Evolutionary conservation across 176 grass and related monocot genomes (phyloP).

Genomic region (Areca catechu): DNA sequence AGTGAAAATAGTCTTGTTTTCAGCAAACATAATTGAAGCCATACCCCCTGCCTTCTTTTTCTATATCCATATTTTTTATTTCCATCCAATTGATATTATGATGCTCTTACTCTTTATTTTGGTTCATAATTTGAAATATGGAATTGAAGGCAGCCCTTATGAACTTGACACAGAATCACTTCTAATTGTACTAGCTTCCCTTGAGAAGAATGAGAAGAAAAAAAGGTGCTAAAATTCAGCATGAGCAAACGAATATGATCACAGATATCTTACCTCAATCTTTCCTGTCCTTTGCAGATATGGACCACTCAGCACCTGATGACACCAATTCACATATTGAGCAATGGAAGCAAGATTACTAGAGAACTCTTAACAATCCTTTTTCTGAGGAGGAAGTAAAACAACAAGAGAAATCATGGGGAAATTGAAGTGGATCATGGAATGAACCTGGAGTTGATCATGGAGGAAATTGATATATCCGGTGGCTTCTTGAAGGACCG

Average conservation of each 20-base stretch:
- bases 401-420: background rate
- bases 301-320: constrained; percentile 74
- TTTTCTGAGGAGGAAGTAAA: background rate
- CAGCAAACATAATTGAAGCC: too few species aligned
- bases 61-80: too few species aligned
- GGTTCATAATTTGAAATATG: too few species aligned
- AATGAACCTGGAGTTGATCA: constrained; percentile 74
- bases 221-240: background rate
- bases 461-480: constrained; percentile 92
- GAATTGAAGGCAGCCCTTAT: too few species aligned
- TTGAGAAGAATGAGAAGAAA: background rate
- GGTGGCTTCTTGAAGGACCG: constrained; percentile 81
- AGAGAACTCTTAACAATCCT: too few species aligned
- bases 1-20: background rate
- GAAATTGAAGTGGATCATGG: background rate
- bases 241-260: too few species aligned
- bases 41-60: too few species aligned
- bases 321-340: background rate
- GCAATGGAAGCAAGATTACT: background rate
- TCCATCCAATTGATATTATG: too few species aligned
- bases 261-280: constrained; percentile 44
- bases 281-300: constrained; percentile 45
- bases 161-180: too few species aligned
- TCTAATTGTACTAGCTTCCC: too few species aligned
- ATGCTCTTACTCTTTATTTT: too few species aligned